These are phyloP conservation scores for Rhizopus microsporus DNA, from an alignment of 371 early-diverging fungal species.

Conservation along the genomic window DNA sequence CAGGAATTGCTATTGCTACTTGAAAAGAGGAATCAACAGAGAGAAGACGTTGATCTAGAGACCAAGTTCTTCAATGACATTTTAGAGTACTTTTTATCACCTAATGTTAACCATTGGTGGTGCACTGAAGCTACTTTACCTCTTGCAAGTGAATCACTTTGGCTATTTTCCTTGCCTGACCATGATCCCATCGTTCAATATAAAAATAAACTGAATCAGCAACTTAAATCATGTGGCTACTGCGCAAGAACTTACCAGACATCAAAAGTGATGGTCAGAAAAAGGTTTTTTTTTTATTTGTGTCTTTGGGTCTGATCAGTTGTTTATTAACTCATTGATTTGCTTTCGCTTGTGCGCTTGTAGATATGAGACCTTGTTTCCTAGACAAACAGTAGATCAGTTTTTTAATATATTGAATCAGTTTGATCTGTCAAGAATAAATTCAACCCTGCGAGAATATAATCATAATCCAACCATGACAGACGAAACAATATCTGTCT, in stretches of 20 bases:
- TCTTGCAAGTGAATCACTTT: conserved; percentile 43
- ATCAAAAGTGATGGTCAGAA: conserved; percentile 27
- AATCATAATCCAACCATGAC: conserved; percentile 11
- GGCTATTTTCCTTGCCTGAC: conserved; percentile 50
- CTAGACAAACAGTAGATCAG: conserved; percentile 32
- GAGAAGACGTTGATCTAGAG: conserved; percentile 31
- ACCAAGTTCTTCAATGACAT: conserved; percentile 41
- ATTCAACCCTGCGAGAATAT: conserved; percentile 12
- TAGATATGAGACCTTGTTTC: conserved; percentile 39
- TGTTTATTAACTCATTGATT: background rate
- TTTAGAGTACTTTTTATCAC: conserved; percentile 34
- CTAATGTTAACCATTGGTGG: conserved; percentile 46
- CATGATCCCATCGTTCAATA: conserved; percentile 42
- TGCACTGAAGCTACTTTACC: conserved; percentile 29
- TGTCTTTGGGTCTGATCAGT: background rate
- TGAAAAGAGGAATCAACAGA: conserved; percentile 20
- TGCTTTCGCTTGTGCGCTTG: background rate
- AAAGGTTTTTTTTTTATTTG: conserved; percentile 20
- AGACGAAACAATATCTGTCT: conserved; percentile 26
- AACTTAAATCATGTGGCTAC: conserved; percentile 29
- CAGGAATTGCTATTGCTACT: conserved; percentile 15
- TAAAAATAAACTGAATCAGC: conserved; percentile 35
- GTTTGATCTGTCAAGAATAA: conserved; percentile 34
- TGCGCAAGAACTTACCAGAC: conserved; percentile 39
- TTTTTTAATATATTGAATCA: conserved; percentile 35